Evolutionary conservation across 768 basidiomycete species (phyloP).

Genomic region (Cytidiella melzeri): DNA sequence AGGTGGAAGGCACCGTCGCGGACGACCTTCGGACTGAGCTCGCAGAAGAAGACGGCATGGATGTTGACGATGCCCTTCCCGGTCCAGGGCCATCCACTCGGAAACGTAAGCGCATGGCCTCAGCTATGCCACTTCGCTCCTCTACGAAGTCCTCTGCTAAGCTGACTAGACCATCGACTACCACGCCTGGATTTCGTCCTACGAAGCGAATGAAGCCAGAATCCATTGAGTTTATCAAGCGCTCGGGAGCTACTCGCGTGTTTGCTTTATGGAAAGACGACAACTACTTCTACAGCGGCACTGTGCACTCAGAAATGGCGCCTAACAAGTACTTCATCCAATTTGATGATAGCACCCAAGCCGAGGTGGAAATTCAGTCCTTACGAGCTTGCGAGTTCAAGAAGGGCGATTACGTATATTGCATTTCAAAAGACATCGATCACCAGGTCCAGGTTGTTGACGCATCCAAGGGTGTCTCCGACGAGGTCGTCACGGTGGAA

Average conservation of each 20-base stretch:
- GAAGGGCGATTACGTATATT: constrained; percentile 53
- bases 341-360: constrained; percentile 63
- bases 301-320: constrained; percentile 33
- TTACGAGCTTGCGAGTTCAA: constrained; percentile 48
- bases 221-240: constrained; percentile 9
- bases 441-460: constrained; percentile 13
- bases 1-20: not conserved
- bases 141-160: constrained; percentile 16
- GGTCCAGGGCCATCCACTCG: constrained; percentile 23
- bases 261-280: constrained; percentile 63
- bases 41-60: constrained; percentile 37
- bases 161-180: constrained; percentile 7
- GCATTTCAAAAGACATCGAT: constrained; percentile 17
- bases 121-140: constrained; percentile 21
- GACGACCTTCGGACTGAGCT: constrained; percentile 37
- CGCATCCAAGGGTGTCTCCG: constrained; percentile 5
- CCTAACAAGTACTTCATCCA: constrained; percentile 38
- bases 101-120: constrained; percentile 39
- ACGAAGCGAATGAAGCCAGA: constrained; percentile 17
- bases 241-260: constrained; percentile 45
- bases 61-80: constrained; percentile 22
- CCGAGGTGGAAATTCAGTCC: constrained; percentile 40
- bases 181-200: constrained; percentile 9
- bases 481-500: constrained; percentile 35
- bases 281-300: constrained; percentile 57